Base-by-base conservation (phyloP, 176 grass and related monocot species). In the Puya raimondii region DNA sequence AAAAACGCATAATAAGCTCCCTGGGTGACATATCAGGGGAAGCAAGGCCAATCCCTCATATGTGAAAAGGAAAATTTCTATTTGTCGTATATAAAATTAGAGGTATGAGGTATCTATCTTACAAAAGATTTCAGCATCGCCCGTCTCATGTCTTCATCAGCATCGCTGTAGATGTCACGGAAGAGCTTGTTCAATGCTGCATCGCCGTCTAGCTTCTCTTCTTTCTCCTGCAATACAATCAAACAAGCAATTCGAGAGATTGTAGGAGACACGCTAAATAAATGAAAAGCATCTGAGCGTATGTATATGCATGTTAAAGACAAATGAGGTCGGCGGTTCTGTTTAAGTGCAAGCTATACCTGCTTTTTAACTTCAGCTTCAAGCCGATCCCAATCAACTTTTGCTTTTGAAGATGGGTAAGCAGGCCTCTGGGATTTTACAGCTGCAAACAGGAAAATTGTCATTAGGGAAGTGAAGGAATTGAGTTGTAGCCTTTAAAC, bases 91-190 rank as follows among this genome's bases (percentile, higher is more conserved):
- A 22, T 61, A 20, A 48, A 56, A 57, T 51, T 25, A 11, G 33
- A 73, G 12, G 21, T 48, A 6, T 49, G 16, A 70, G 1, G 14
- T 29, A 42, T 52, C 56, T 29, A 42, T 52, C 56, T 74, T 87
- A 96, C 91, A 49, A 90, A 90, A 51, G 91, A 96, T 33, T 96
- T 96, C 76, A 77, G 90, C 91, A 91, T 96, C 11, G 87, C 91
- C 56, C 91, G 78, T 70, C 84, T 76, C 71, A 82, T 96, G 67
- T 96, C 87, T 52, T 96, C 91, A 73, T 96, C 87, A 53, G 72
- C 91, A 68, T 96, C 91, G 66, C 49, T 67, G 76, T 91, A 96
- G 25, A 96, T 96, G 25, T 82, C 79, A 8, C 73, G 75, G 82
- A 96, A 96, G 17, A 96, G 78, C 15, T 91, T 91, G 73, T 91